Evolutionary conservation across 2,329 filamentous ascomycete genomes (phyloP), one percentile per base, ranked within the genome.

Genomic region (Parasarocladium wereldwijsianum): DNA sequence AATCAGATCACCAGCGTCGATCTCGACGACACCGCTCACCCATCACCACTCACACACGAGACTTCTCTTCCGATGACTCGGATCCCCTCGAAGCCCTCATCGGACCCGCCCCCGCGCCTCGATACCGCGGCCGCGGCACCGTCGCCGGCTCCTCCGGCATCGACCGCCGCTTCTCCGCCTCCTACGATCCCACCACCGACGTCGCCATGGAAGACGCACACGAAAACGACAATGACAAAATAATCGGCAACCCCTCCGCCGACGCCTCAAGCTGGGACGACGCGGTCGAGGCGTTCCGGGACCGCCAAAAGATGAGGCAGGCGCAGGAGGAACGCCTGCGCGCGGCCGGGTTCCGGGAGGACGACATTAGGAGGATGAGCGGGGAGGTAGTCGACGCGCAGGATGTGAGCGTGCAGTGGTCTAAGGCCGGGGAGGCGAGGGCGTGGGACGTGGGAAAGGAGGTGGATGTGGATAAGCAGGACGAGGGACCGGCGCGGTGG

Each of bases 61-160:
- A n/a, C n/a, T n/a, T n/a, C n/a, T n/a, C n/a, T n/a, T n/a, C n/a
- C 3, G 37, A 46, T 5, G 43, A 46, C 22, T 85, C 80, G 0
- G 82, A 92, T 46, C 76, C 81, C 1, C 55, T 85, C 4, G 76
- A 85, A 33, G 71, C 77, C 4, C 57, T 87, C 13, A 75, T 93
- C 19, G 86, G 85, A 0, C 84, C 84, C 1, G 73, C 69, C 7
- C 73, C 75, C 17, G 64, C 63, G 13, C 55, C 58, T 4, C 51
- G 38, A 25, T 44, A 44, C 28, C 74, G 81, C 17, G 84, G 84
- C 8, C 71, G 84, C 22, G 84, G 84, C 21, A 70, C 70, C 10
- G 61, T 70, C 22, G 57, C 64, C 4, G 64, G 64, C 2, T 52
- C 58, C 5, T 75, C 74, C 16, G 73, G 69, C 8, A 92, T 94